Conservation (phyloP, 2,329 filamentous ascomycete species). For the Phialophora tarda region DNA sequence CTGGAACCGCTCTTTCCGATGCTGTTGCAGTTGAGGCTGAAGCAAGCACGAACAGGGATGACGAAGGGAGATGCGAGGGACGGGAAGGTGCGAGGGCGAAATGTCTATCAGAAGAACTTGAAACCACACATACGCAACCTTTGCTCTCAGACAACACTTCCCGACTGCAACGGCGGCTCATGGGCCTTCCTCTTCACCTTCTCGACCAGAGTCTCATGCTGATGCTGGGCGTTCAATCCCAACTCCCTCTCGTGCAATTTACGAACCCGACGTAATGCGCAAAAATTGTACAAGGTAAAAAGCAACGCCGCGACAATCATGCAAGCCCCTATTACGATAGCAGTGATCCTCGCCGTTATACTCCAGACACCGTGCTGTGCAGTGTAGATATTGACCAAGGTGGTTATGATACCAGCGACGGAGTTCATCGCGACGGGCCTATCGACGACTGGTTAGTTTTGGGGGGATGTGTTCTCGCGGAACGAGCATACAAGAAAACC, state of each 20-base stretch:
- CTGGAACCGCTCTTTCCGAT: not conserved
- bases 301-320: conserved; percentile 38
- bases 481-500: conserved; percentile 51
- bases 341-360: conserved; percentile 42
- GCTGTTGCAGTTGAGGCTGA: not conserved
- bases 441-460: conserved; percentile 21
- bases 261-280: conserved; percentile 44
- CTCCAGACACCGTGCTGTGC: conserved; percentile 43
- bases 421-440: conserved; percentile 52
- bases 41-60: not conserved
- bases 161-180: conserved; percentile 28
- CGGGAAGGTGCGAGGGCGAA: not conserved
- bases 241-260: conserved; percentile 44
- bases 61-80: not conserved
- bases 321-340: conserved; percentile 38
- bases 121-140: not conserved
- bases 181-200: conserved; percentile 35
- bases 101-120: not conserved
- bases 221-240: conserved; percentile 32
- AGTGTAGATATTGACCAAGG: conserved; percentile 56
- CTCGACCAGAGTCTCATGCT: conserved; percentile 33
- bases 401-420: conserved; percentile 57
- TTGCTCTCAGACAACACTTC: conserved; percentile 25
- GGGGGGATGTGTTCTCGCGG: not conserved
- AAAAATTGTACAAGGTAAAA: conserved; percentile 48